A percentile compares a stretch with the other conserved stretches of the same genome.
Evolutionary conservation across 768 basidiomycete species (phyloP).

Genomic region (Leccinum uliginosum): DNA sequence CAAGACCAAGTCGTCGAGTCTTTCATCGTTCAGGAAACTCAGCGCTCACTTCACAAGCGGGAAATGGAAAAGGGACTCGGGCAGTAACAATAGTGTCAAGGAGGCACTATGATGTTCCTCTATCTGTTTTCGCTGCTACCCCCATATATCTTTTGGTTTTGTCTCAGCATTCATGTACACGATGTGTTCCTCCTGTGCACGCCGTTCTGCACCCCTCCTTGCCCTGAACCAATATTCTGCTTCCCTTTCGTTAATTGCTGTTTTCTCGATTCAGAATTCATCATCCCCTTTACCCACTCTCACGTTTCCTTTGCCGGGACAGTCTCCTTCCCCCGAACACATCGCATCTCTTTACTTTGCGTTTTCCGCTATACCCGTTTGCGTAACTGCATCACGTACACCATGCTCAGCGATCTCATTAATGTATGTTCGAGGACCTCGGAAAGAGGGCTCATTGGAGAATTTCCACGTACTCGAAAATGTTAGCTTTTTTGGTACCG

Average conservation of each 20-base stretch:
- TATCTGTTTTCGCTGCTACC: constrained; percentile 10
- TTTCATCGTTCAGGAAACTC: constrained; percentile 54
- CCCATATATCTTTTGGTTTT: constrained; percentile 15
- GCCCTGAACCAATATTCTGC: constrained; percentile 6
- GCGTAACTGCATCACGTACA: constrained; percentile 28
- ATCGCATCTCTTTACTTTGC: constrained; percentile 5
- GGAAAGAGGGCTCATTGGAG: constrained; percentile 9
- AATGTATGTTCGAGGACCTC: constrained; percentile 24
- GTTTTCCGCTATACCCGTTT: constrained; percentile 26
- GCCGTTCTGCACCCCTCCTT: constrained; percentile 14
- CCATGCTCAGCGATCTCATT: constrained; percentile 28
- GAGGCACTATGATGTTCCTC: constrained; percentile 28
- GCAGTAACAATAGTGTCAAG: constrained; percentile 44
- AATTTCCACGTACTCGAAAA: constrained; percentile 10
- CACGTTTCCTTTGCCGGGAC: constrained; percentile 15
- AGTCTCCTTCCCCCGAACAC: constrained; percentile 13
- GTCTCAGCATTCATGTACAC: constrained; percentile 20
- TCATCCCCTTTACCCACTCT: constrained; percentile 10
- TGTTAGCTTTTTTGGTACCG: no score
- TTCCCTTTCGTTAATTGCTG: constrained; percentile 8
- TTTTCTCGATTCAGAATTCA: constrained; percentile 6
- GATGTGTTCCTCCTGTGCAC: constrained; percentile 12
- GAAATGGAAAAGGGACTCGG: constrained; percentile 51
- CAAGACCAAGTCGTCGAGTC: constrained; percentile 50
- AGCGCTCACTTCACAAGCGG: constrained; percentile 38